Evolutionary conservation across 768 basidiomycete genomes (phyloP).

Genomic region (Exidia glandulosa): DNA sequence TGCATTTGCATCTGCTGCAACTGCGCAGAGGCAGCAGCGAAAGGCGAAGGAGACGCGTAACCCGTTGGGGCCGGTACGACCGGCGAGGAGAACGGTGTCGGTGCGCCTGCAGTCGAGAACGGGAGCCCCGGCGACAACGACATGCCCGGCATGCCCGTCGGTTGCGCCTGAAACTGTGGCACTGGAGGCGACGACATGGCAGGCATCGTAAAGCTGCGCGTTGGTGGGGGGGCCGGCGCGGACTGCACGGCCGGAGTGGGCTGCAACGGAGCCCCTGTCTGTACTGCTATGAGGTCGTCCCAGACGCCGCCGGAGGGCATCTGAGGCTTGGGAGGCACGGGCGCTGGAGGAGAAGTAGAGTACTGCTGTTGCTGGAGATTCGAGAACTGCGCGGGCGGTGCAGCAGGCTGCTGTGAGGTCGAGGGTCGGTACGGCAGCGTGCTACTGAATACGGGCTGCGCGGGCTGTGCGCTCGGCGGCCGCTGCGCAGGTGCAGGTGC

Average conservation of each 20-base stretch:
- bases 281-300: conserved; percentile 45
- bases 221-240: conserved; percentile 8
- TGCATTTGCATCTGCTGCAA: background rate
- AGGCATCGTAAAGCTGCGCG: background rate
- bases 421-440: background rate
- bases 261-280: conserved; percentile 22
- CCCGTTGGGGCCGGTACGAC: too few relatives aligned
- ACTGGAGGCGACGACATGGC: background rate
- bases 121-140: too few relatives aligned
- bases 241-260: conserved; percentile 35
- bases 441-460: background rate
- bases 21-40: too few relatives aligned
- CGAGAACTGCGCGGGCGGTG: background rate
- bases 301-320: conserved; percentile 33
- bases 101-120: too few relatives aligned
- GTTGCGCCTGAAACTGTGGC: background rate
- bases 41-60: too few relatives aligned
- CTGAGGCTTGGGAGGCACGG: conserved; percentile 14
- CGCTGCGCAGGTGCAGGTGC: conserved; percentile 11
- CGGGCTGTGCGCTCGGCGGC: background rate
- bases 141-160: background rate
- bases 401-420: background rate
- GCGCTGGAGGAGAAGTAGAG: conserved; percentile 3
- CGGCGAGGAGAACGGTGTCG: too few relatives aligned
- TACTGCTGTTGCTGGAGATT: background rate